These are phyloP conservation scores for Chrysopogon serrulatus DNA, from an alignment of 176 grass and related monocot species.

Conservation along the genomic window DNA sequence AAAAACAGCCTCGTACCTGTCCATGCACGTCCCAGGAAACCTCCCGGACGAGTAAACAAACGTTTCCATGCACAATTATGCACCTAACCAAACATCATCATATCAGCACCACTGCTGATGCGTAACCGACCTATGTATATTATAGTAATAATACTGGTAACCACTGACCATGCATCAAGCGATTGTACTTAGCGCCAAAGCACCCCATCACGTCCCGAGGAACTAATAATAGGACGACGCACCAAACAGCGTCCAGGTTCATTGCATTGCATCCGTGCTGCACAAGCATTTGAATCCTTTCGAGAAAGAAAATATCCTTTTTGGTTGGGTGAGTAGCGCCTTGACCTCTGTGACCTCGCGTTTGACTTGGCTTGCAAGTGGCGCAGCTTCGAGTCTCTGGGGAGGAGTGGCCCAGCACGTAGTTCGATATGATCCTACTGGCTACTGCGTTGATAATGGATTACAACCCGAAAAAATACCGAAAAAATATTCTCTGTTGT, in stretches of 20 bases:
- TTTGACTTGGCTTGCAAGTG: slow-evolving; percentile 23
- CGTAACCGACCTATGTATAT: background rate
- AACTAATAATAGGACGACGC: background rate
- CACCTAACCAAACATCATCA: background rate
- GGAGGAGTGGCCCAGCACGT: background rate
- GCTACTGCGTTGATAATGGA: too few species aligned
- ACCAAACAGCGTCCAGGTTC: slow-evolving; percentile 27
- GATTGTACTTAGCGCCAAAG: background rate
- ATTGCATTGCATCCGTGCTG: slow-evolving; percentile 33
- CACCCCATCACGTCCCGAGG: background rate
- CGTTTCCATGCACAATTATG: background rate
- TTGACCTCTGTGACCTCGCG: background rate
- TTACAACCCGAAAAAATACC: background rate
- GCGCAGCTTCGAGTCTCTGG: slow-evolving; percentile 7
- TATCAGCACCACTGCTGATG: background rate
- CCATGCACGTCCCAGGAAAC: background rate
- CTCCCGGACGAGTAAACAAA: background rate
- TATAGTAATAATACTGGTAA: background rate
- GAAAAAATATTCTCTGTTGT: background rate
- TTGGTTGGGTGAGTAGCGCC: background rate
- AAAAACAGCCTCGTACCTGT: background rate
- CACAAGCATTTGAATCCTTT: slow-evolving; percentile 18
- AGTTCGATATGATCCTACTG: background rate
- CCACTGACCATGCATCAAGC: background rate
- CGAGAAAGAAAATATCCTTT: too few species aligned